These are phyloP conservation scores for Solanum pennellii DNA, from an alignment of 257 asterid genomes.

Conservation along the genomic window DNA sequence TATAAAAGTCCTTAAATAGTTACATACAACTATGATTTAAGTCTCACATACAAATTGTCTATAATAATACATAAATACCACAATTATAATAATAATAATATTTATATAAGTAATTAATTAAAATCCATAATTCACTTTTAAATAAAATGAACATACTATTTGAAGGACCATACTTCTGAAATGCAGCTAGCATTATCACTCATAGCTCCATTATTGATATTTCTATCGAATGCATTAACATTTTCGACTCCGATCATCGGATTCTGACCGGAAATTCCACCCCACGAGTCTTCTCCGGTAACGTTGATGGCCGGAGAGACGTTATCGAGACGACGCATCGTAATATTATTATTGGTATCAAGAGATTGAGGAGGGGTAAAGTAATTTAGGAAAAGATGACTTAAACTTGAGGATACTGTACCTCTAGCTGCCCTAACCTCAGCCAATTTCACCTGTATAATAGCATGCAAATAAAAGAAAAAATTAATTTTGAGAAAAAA, in stretches of 20 bases:
- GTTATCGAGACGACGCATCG: conserved; percentile 19
- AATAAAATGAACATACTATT: conserved; percentile 24
- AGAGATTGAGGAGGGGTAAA: conserved; percentile 42
- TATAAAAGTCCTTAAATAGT: neutral
- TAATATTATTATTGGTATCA: neutral
- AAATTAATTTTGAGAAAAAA: neutral
- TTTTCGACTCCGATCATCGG: conserved; percentile 9
- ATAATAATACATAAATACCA: neutral
- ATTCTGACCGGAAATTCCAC: conserved; percentile 12
- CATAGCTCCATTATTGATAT: conserved; percentile 20
- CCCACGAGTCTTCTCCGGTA: conserved; percentile 20
- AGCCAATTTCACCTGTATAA: conserved; percentile 70
- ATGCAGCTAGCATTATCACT: conserved; percentile 19
- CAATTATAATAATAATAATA: neutral
- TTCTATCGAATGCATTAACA: conserved; percentile 22
- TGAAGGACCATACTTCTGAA: conserved; percentile 61
- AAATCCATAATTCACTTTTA: neutral
- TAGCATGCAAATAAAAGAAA: neutral
- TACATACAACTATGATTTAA: neutral
- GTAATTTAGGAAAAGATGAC: conserved; percentile 68
- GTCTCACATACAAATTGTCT: neutral
- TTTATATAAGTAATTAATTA: neutral
- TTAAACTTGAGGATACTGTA: conserved; percentile 58
- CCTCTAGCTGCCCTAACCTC: conserved; percentile 83
- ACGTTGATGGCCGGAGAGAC: conserved; percentile 27